Base-by-base conservation (phyloP, 139 green algal genomes). In the Micractinium conductrix region DNA sequence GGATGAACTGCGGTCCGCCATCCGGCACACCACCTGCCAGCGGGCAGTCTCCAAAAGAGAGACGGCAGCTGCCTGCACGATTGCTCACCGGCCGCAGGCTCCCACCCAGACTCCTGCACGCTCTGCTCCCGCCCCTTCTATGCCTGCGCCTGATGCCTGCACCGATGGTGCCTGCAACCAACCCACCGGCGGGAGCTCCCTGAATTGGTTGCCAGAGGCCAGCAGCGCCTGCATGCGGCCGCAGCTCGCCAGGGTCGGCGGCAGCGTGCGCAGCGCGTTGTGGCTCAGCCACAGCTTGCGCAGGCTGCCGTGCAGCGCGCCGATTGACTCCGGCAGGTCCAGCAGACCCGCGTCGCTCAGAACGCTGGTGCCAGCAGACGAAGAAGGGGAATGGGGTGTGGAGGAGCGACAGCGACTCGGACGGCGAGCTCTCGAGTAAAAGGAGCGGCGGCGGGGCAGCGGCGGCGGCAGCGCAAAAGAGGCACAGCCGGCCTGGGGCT, bases 251-350 rank as follows among this genome's bases (percentile, higher is more conserved):
- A 89, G 44, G 58, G 35, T 45, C 38, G 17, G 26, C 37, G 86
- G 86, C 43, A 90, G 74, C 5, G 9, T 17, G 38, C 85, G 50
- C 74, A 90, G 85, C 38, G 58, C 84, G 44, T 90, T 90, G 21
- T 82, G 67, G 42, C 69, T 81, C 26, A 90, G 74, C 26, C 40
- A 62, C 24, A 89, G 40, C 45, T 80, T 86, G 30, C 10, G 50
- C 62, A 90, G 58, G 0, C 19, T 12, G 8, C 60, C 16, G 55
- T 12, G 33, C 71, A 86, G 81, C 26, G 35, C 2, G 26, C 50
- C 50, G 10, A 81, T 22, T 26, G 40, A 45, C 4, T 74, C 71
- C 2, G 81, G 81, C 4, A 86, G 42, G 16, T 86, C 81, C 81
- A 81, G 58, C 40, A 86, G 35, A 42, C 71, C 58, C 4, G 55